A percentile compares a stretch with the other conserved stretches of the same genome.
phyloP scores from a whole-genome alignment of 1,284 basidiomycete genomes.

The Uromyces viciae-fabae region DNA sequence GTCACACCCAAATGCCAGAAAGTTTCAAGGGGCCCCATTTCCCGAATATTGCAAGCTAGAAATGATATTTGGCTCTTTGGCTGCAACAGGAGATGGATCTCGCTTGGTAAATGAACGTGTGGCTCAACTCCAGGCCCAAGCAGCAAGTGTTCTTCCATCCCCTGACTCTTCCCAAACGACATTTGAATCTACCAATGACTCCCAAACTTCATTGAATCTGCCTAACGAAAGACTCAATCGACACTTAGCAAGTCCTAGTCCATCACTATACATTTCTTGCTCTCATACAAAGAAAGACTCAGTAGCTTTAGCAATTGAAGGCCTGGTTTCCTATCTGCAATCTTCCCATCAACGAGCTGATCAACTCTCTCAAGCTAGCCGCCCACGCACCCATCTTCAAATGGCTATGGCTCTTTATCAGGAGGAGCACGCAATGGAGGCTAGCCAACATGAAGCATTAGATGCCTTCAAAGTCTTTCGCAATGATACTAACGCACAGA shows the following conservation, averaged over 20 bases:
- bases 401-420: background rate
- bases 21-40: background rate
- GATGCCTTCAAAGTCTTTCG: background rate
- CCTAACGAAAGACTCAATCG: no score
- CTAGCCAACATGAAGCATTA: background rate
- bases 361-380: background rate
- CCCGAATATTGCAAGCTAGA: background rate
- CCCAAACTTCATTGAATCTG: background rate
- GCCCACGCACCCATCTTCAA: background rate
- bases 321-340: background rate
- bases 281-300: background rate
- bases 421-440: background rate
- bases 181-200: background rate
- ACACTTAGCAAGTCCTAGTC: background rate
- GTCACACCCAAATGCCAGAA: background rate
- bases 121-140: background rate
- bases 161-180: background rate
- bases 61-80: background rate
- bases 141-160: background rate
- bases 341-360: background rate
- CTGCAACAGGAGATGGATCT: background rate
- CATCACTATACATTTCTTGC: background rate
- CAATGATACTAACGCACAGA: background rate
- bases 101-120: background rate
- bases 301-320: background rate